Base-by-base conservation (phyloP, 768 basidiomycete species). In the Leucogyrophana mollusca region DNA sequence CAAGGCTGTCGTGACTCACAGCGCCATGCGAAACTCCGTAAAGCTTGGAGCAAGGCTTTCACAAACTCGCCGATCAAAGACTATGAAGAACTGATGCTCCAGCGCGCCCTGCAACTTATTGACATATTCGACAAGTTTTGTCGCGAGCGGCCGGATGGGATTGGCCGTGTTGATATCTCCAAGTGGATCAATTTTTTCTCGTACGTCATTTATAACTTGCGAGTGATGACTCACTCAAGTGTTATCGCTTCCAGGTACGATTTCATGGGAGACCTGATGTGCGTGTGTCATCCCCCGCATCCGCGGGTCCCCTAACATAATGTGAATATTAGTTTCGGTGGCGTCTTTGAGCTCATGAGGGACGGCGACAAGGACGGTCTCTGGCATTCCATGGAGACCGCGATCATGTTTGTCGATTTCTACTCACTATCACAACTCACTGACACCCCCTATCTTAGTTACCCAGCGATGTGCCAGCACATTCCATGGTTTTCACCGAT, bases 181-280 rank as follows among this genome's bases (percentile, higher is more conserved):
- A 57, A 63, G 39, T 70, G 66, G 67, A 58, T 72, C 34, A 57
- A 58, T 33, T 73, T 55, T 51, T 73, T 70, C 50, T 46, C 67
- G 72, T 73, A 40, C 40, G 71, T 23, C 33, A 7, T 13, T 10
- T 9, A 25, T 27, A n/a, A n/a, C n/a, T n/a, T n/a, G n/a, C n/a
- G n/a, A n/a, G 18, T 21, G 30, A 6, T 40, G 32, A 3, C 9
- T 34, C 24, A 45, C 6, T 42, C 20, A 11, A 22, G 22, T 9
- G n/a, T 20, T 34, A 11, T 14, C 11, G n/a, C 14, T 20, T 33
- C 35, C 5, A 71, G 70, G 18, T 66, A 62, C 46, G 70, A 73
- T 52, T 57, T 72, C 20, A 69, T 71, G 58, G 64, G 68, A 9
- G 72, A 73, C 45, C 59, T 70, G 30, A 69, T 66, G 69, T 72